Evolutionary conservation across 306 rosid species (phyloP), one percentile per base, ranked within the genome.

Genomic region (Sicyos baderoa): DNA sequence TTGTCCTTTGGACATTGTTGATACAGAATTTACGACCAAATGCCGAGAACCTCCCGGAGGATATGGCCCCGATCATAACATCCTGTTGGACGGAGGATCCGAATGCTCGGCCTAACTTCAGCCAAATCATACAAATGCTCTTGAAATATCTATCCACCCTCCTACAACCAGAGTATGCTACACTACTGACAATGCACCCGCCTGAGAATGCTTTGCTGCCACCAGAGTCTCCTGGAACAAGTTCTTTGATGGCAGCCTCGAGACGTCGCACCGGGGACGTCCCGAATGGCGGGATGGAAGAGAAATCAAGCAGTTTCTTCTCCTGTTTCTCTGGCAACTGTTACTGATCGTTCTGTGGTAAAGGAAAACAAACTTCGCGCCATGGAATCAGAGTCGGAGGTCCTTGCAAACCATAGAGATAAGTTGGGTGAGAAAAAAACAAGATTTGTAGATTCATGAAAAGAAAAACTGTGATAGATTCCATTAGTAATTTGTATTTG

Each of bases 11-110:
- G 21, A 1, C 15, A 47, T n/a, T 60, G 15, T 52, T 68, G 60
- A 85, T 83, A 76, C 87, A 89, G 98, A 89, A 83, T 73, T 86
- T 86, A 74, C 85, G 96, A 77, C 96, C 95, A 0, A 87, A 86
- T 79, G 96, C 98, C 4, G 95, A 87, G 65, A 75, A 87, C 75
- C 86, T 92, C 37, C 96, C 95, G 0, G 83, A 81, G 72, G 91
- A 89, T 82, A 60, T 92, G 71, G 95, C 91, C 18, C 51, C 77
- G 65, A 79, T 92, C 5, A 86, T 92, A 56, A 89, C 95, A 70
- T 87, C 96, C 68, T 92, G 98, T 55, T 92, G 96, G 98, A 89
- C 76, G 54, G 96, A 84, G 87, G 96, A 92, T 77, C 91, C 98
- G 5, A 87, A 82, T 7, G 80, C 81, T 11, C 78, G 98, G 12